A percentile compares a stretch with the other conserved stretches of the same genome.
Evolutionary conservation across 179 eudicot species (phyloP).

Genomic region (Sideroxylon spinosum): DNA sequence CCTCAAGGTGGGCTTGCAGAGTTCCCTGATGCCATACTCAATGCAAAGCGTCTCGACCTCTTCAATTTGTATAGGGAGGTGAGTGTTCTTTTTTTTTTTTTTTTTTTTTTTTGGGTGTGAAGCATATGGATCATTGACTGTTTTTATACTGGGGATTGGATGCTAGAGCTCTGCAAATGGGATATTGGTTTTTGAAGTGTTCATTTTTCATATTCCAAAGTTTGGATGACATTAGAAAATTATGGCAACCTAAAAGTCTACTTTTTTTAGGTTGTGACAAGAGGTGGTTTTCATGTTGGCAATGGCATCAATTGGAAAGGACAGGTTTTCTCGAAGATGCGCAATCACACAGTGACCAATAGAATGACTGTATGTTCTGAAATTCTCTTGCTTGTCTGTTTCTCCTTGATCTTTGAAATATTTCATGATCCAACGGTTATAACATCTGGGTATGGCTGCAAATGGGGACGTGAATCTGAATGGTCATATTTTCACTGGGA

Average conservation of each 20-base stretch:
- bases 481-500: too few species aligned
- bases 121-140: neutral
- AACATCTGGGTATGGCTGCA: neutral
- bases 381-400: neutral
- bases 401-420: neutral
- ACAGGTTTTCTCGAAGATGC: conserved; percentile 97
- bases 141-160: neutral
- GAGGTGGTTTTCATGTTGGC: conserved; percentile 99
- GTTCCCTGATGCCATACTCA: conserved; percentile 96
- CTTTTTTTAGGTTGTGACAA: conserved; percentile 71
- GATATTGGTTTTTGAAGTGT: neutral
- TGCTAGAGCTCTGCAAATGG: neutral
- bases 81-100: neutral
- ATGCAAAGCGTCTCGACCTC: conserved; percentile 89
- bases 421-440: neutral
- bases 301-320: conserved; percentile 99
- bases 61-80: conserved; percentile 98
- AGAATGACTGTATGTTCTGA: conserved; percentile 56
- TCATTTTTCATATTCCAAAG: neutral
- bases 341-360: conserved; percentile 86
- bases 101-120: neutral
- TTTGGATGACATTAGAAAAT: neutral
- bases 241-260: conserved; percentile 3
- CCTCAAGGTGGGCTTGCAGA: conserved; percentile 96
- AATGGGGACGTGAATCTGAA: neutral